Percentiles rank a stretch among this genome's conserved stretches.
Conservation (phyloP, 306 rosid species). For the Canavalia ensiformis region DNA sequence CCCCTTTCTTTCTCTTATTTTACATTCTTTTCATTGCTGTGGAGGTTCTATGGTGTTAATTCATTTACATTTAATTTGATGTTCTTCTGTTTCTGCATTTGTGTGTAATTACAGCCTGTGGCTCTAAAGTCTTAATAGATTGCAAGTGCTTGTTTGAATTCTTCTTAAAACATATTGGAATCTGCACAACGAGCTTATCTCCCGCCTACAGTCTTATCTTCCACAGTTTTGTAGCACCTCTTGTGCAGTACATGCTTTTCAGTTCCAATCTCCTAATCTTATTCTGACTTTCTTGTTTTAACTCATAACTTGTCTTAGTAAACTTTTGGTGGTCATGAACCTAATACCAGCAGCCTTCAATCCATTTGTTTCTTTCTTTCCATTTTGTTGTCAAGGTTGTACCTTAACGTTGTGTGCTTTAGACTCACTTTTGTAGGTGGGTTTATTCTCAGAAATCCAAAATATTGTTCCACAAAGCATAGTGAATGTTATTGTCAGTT, state of each 20-base stretch:
- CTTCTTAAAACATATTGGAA: background rate
- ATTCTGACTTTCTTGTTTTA: background rate
- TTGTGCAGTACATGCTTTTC: background rate
- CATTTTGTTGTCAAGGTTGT: background rate
- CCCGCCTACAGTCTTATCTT: background rate
- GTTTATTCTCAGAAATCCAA: background rate
- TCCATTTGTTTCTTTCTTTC: background rate
- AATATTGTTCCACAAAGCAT: background rate
- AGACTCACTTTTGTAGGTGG: background rate
- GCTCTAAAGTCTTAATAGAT: slow-evolving; percentile 5
- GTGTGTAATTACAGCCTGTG: background rate
- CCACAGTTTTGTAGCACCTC: slow-evolving; percentile 16
- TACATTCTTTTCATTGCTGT: slow-evolving; percentile 9
- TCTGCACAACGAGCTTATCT: background rate
- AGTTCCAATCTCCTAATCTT: slow-evolving; percentile 8
- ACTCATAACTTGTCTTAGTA: slow-evolving; percentile 18
- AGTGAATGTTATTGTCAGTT: background rate
- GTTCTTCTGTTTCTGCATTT: background rate
- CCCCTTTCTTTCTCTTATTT: slow-evolving; percentile 28
- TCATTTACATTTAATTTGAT: slow-evolving; percentile 5
- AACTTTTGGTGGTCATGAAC: background rate
- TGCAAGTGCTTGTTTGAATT: slow-evolving; percentile 30
- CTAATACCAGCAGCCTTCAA: background rate
- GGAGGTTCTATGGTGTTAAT: slow-evolving; percentile 6
- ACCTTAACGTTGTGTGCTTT: slow-evolving; percentile 11